A percentile compares a stretch with the other conserved stretches of the same genome.
These are phyloP conservation scores for Ustilago sp. DNA, from an alignment of 1,284 basidiomycete genomes.

Conservation along the genomic window DNA sequence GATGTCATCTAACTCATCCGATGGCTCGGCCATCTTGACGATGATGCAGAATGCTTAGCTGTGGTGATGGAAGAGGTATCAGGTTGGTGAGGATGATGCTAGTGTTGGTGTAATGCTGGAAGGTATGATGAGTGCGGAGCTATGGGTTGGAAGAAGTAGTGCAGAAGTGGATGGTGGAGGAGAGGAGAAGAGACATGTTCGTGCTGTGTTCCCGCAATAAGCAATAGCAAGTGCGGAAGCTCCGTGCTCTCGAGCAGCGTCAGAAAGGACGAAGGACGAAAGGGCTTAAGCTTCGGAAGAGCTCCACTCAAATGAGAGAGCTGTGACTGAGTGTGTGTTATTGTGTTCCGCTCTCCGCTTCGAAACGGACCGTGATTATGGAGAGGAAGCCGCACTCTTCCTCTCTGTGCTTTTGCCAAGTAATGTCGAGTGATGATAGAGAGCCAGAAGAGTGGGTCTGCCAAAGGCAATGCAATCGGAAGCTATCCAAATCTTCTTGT, in stretches of 20 bases:
- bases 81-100: neutral
- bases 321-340: neutral
- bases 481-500: constrained; percentile 4
- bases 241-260: neutral
- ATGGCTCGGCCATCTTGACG: constrained; percentile 18
- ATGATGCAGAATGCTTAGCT: neutral
- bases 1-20: constrained; percentile 49
- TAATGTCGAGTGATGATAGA: neutral
- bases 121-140: neutral
- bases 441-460: neutral
- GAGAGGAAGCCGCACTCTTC: neutral
- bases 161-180: constrained; percentile 2
- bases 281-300: neutral
- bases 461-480: constrained; percentile 8
- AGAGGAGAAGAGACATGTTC: constrained; percentile 11
- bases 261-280: neutral
- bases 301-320: neutral
- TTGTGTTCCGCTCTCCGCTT: neutral
- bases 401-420: neutral
- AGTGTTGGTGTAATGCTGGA: constrained; percentile 1
- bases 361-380: neutral
- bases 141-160: neutral
- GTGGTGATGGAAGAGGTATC: neutral
- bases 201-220: neutral
- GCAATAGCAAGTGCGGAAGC: constrained; percentile 8